phyloP scores from a whole-genome alignment of 2,329 filamentous ascomycete species.

The Fusarium luffae region DNA sequence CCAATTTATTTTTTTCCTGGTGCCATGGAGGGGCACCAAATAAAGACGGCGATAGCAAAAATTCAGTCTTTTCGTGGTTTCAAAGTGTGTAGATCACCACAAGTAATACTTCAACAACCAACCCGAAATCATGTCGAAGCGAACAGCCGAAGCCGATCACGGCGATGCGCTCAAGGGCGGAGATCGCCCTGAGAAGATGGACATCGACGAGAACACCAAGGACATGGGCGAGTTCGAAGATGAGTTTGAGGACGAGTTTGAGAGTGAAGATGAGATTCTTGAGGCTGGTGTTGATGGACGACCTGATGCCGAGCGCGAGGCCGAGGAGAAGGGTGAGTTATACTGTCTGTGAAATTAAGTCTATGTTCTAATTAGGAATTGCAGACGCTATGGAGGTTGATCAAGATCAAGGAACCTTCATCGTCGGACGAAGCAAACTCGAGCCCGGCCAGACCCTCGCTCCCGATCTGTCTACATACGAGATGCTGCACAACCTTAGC shows the following conservation, averaged over 20 bases:
- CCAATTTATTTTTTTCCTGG: conserved; percentile 34
- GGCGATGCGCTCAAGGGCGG: conserved; percentile 67
- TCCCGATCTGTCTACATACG: conserved; percentile 93
- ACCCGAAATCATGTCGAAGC: conserved; percentile 65
- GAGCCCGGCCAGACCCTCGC: conserved; percentile 90
- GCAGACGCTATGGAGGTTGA: conserved; percentile 89
- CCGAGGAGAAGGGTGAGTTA: conserved; percentile 74
- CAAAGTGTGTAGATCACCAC: conserved; percentile 1
- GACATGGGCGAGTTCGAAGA: conserved; percentile 90
- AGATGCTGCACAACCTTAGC: conserved; percentile 95
- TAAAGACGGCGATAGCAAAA: conserved; percentile 23
- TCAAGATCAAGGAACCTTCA: conserved; percentile 92
- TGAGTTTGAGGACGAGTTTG: conserved; percentile 92
- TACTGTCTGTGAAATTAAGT: background rate
- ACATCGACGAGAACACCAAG: conserved; percentile 68
- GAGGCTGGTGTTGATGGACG: conserved; percentile 94
- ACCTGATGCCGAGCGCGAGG: conserved; percentile 91
- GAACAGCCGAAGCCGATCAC: conserved; percentile 62
- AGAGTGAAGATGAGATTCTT: conserved; percentile 89
- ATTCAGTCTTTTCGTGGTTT: conserved; percentile 27
- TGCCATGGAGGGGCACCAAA: conserved; percentile 38
- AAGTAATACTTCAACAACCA: background rate
- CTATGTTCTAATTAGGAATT: background rate
- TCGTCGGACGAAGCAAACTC: conserved; percentile 92
- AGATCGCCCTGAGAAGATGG: conserved; percentile 71